Conservation (phyloP, 2,329 filamentous ascomycete genomes). For the Eurotiales sp. region DNA sequence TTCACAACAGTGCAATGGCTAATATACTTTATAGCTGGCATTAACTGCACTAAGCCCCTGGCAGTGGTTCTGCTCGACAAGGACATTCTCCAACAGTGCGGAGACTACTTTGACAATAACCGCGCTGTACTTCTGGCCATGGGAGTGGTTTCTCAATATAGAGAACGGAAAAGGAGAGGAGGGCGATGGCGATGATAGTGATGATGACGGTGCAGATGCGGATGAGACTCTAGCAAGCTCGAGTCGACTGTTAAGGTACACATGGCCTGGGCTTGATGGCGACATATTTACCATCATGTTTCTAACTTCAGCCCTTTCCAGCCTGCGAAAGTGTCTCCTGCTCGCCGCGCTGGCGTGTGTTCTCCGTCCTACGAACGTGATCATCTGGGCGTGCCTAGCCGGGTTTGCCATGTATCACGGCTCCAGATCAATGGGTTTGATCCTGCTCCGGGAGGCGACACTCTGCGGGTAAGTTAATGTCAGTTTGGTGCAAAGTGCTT, state of each 20-base stretch:
- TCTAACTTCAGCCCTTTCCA: slow-evolving; percentile 27
- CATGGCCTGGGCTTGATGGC: slow-evolving; percentile 12
- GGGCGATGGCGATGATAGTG: slow-evolving; percentile 19
- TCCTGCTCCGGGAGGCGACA: slow-evolving; percentile 60
- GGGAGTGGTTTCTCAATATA: slow-evolving; percentile 59
- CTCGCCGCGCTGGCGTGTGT: slow-evolving; percentile 80
- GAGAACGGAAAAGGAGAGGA: slow-evolving; percentile 43
- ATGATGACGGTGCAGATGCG: slow-evolving; percentile 16
- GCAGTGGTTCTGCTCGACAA: slow-evolving; percentile 94
- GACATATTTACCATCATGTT: slow-evolving; percentile 15
- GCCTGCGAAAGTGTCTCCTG: slow-evolving; percentile 61
- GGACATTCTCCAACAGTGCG: slow-evolving; percentile 90
- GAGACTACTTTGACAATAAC: slow-evolving; percentile 82
- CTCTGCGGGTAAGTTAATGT: slow-evolving; percentile 51
- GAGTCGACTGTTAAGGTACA: slow-evolving; percentile 25
- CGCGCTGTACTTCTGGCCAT: slow-evolving; percentile 82
- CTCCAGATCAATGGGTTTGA: slow-evolving; percentile 41
- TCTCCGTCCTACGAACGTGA: slow-evolving; percentile 80
- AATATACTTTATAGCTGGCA: slow-evolving; percentile 52
- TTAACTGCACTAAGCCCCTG: slow-evolving; percentile 76
- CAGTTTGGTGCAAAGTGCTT: no score
- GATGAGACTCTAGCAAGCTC: slow-evolving; percentile 10
- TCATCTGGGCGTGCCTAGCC: slow-evolving; percentile 74
- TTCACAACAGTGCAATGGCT: background rate
- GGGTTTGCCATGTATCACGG: slow-evolving; percentile 49